Base-by-base conservation (phyloP, 805 yeast species). In the Wilhelminamyces savonicus region DNA sequence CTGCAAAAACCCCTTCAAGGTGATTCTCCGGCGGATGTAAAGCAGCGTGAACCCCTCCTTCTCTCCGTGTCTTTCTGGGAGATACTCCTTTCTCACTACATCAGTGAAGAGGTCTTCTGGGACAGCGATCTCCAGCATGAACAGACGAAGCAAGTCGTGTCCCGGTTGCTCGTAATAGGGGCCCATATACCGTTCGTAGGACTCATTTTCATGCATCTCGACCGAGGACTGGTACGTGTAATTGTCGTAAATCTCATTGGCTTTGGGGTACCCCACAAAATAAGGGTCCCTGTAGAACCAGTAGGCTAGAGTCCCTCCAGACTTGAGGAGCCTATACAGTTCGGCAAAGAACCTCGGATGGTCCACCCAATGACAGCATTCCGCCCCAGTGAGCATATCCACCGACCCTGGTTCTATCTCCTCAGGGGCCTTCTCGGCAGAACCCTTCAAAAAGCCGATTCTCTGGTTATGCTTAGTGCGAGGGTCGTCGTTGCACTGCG, bases 361-460 rank as follows among this genome's bases (percentile, higher is more conserved):
- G 32, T 79, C 67, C 34, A 84, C 71, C 95, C 95, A 87, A 54
- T 87, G 96, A n/a, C 71, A 75, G 35, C 87, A 81, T 49, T 87
- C 87, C 0, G 88, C 94, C n/a, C 79, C 82, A 2, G 86, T 71
- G 10, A 85, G 62, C 43, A 85, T 36, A 48, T 82, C 94, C 6
- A 76, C 71, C 0, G 73, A 50, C 7, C 43, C 33, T 4, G 39
- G 28, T 2, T 27, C 24, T 2, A 56, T 43, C 3, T 26, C 28
- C 2, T 9, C 10, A 2, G 65, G 62, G 1, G 48, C 39, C 9
- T 32, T 17, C 29, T 58, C 65, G 3, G 51, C 62, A 1, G 52
- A 35, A 0, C 54, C 55, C 4, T 38, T 37, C 16, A 31, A 16
- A 30, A 58, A 59, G 14, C 34, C 26, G 12, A 57, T 37, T 7